Conservation (phyloP, 352 stramenopile species). For the Phytopythium litorale region DNA sequence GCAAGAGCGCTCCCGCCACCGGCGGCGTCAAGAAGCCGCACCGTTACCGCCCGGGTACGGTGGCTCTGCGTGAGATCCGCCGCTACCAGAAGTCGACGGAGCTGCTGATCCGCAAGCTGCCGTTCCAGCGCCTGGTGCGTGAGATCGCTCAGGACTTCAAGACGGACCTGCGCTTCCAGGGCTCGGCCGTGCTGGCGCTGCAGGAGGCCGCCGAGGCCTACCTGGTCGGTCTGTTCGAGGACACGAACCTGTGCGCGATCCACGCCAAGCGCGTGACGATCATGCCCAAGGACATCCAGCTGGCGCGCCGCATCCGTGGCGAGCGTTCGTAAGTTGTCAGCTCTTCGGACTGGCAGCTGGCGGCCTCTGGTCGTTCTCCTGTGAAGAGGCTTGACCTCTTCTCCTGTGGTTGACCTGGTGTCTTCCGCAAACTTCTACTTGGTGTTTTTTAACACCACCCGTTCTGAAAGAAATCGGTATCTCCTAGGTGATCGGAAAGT, state of each 20-base stretch:
- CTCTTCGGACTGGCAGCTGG: conserved; percentile 5
- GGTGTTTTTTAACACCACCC: conserved; percentile 88
- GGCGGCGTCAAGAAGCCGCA: conserved; percentile 94
- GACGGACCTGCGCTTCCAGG: conserved; percentile 89
- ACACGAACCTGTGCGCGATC: conserved; percentile 94
- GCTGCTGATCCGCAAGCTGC: conserved; percentile 95
- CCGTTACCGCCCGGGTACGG: conserved; percentile 82
- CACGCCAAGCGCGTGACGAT: conserved; percentile 93
- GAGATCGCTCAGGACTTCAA: conserved; percentile 89
- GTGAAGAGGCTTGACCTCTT: neutral
- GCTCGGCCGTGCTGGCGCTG: conserved; percentile 76
- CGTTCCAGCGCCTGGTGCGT: conserved; percentile 95
- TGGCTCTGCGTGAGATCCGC: conserved; percentile 96
- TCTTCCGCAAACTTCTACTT: conserved; percentile 26
- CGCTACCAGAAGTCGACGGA: conserved; percentile 96
- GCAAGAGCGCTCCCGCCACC: conserved; percentile 89
- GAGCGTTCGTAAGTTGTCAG: conserved; percentile 64
- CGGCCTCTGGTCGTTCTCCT: conserved; percentile 1
- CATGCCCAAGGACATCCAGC: conserved; percentile 95
- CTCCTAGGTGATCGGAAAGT: neutral
- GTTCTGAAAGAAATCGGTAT: conserved; percentile 37
- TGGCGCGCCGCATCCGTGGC: conserved; percentile 91
- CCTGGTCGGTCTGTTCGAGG: conserved; percentile 80
- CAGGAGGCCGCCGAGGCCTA: conserved; percentile 89
- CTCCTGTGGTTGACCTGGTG: neutral